A percentile compares a stretch with the other conserved stretches of the same genome.
phyloP scores from a whole-genome alignment of 2,329 filamentous ascomycete species.

The Stagonosporopsis cucurbitacearum region DNA sequence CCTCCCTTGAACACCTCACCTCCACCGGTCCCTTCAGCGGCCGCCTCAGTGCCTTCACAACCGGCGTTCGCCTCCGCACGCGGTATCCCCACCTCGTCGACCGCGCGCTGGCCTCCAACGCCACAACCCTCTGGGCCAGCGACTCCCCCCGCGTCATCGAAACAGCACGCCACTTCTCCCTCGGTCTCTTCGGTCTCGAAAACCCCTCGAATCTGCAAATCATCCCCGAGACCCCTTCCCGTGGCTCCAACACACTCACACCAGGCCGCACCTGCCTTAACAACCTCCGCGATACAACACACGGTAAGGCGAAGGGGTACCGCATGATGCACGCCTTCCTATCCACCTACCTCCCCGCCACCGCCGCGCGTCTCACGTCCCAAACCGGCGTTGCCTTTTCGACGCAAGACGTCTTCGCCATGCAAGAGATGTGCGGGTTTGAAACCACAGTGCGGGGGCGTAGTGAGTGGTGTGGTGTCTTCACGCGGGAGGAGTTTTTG shows the following conservation, averaged over 20 bases:
- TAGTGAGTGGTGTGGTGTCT: constrained; percentile 64
- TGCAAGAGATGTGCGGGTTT: constrained; percentile 69
- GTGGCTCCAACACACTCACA: constrained; percentile 62
- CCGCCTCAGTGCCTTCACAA: constrained; percentile 60
- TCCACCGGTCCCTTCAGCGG: constrained; percentile 63
- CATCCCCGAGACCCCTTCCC: constrained; percentile 60
- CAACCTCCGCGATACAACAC: constrained; percentile 47
- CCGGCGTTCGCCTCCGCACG: constrained; percentile 61
- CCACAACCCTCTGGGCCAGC: constrained; percentile 59
- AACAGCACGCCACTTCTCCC: constrained; percentile 62
- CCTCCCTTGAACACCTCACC: constrained; percentile 61
- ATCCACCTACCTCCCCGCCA: constrained; percentile 55
- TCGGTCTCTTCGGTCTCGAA: constrained; percentile 62
- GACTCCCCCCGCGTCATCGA: constrained; percentile 62
- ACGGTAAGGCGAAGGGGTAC: constrained; percentile 60
- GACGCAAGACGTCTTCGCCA: constrained; percentile 60
- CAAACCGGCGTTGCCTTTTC: constrained; percentile 54
- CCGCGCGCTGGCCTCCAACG: constrained; percentile 15
- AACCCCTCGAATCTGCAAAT: constrained; percentile 56
- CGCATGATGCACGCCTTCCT: constrained; percentile 57
- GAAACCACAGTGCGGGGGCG: constrained; percentile 61
- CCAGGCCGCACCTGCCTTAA: constrained; percentile 57
- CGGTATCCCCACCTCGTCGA: constrained; percentile 59
- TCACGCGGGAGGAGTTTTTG: constrained; percentile 61
- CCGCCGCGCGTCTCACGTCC: constrained; percentile 53